Percentiles rank a stretch among this genome's conserved stretches.
Conservation (phyloP, 2,329 filamentous ascomycete genomes). For the Aspergillus sp. region DNA sequence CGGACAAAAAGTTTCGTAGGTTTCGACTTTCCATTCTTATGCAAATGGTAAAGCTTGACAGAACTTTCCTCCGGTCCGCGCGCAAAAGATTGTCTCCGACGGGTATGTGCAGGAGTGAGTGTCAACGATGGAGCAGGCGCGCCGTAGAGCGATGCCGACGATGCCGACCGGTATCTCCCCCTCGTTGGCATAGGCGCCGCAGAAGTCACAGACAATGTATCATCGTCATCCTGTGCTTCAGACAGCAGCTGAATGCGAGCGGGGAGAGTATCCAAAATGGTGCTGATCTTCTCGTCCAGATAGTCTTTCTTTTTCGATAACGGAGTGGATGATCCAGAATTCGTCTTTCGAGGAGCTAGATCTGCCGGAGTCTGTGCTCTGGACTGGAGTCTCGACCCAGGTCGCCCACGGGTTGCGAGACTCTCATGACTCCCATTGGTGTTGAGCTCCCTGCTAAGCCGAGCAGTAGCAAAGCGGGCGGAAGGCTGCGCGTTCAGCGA, state of each 20-base stretch:
- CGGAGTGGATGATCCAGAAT: conserved; percentile 34
- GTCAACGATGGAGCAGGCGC: conserved; percentile 62
- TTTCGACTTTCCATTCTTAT: conserved; percentile 71
- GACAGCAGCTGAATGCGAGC: conserved; percentile 68
- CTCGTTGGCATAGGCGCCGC: conserved; percentile 29
- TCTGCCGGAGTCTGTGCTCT: not conserved
- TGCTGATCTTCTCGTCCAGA: conserved; percentile 71
- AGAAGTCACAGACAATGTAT: conserved; percentile 24
- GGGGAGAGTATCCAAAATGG: conserved; percentile 70
- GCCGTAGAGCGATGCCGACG: conserved; percentile 41
- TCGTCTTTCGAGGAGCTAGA: conserved; percentile 4
- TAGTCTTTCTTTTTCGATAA: conserved; percentile 53
- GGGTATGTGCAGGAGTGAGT: conserved; percentile 52
- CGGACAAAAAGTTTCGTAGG: conserved; percentile 94
- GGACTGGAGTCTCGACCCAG: conserved; percentile 7
- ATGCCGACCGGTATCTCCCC: conserved; percentile 36
- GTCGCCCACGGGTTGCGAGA: conserved; percentile 14
- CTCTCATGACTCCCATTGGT: conserved; percentile 28
- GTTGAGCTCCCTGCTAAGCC: conserved; percentile 23
- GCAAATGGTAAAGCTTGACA: conserved; percentile 88
- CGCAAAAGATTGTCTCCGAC: conserved; percentile 27
- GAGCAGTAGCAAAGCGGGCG: conserved; percentile 16
- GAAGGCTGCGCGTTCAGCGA: conserved; percentile 11
- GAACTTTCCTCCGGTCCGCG: conserved; percentile 54
- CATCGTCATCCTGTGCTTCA: conserved; percentile 34